Evolutionary conservation across 2,329 filamentous ascomycete species (phyloP).

Genomic region (Fusarium sp.): DNA sequence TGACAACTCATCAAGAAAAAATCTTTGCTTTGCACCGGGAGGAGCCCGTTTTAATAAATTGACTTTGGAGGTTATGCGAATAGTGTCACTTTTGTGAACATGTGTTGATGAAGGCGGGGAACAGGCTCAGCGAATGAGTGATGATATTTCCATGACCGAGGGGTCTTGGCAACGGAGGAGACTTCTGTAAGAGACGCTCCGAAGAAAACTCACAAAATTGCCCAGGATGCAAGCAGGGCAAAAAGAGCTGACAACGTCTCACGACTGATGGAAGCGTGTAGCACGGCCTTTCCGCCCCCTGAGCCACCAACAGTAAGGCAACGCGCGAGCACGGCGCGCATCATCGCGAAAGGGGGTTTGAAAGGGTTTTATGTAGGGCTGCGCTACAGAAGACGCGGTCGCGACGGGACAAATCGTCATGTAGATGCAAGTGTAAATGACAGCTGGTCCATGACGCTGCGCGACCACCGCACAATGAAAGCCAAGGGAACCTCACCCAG

Average conservation of each 20-base stretch:
- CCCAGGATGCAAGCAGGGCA: constrained; percentile 27
- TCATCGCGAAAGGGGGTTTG: neutral
- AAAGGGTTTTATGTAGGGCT: constrained; percentile 27
- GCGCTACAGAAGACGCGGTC: neutral
- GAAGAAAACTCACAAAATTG: constrained; percentile 5
- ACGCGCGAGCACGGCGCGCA: constrained; percentile 24
- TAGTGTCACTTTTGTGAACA: constrained; percentile 38
- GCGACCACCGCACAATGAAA: constrained; percentile 17
- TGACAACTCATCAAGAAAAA: constrained; percentile 28
- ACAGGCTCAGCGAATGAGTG: constrained; percentile 19
- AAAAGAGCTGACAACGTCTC: constrained; percentile 39
- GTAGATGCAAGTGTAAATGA: constrained; percentile 21
- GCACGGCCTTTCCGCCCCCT: constrained; percentile 37
- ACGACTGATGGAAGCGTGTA: constrained; percentile 30
- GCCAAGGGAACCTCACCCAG: constrained; percentile 1
- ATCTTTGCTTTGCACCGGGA: constrained; percentile 10
- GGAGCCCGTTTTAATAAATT: neutral
- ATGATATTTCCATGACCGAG: neutral
- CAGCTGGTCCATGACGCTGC: constrained; percentile 10
- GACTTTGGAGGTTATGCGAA: constrained; percentile 21
- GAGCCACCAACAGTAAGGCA: constrained; percentile 24
- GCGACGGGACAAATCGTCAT: constrained; percentile 29
- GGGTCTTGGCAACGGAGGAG: constrained; percentile 19
- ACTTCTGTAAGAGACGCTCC: constrained; percentile 27
- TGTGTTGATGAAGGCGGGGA: constrained; percentile 19